phyloP scores from a whole-genome alignment of 2,329 filamentous ascomycete genomes.

The Alternaria sp. region DNA sequence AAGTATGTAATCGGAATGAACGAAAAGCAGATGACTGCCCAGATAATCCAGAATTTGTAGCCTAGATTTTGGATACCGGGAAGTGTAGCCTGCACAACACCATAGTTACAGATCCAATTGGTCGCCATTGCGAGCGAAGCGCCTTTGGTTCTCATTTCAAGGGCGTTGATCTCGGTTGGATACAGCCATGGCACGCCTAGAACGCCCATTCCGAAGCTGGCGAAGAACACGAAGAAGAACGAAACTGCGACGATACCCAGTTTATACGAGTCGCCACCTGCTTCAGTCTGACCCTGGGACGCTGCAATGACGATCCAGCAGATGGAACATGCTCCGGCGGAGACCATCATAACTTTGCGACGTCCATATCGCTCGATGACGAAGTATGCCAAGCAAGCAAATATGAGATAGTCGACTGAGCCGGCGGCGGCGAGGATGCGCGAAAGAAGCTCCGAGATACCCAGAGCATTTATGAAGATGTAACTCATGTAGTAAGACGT shows the following conservation, averaged over 20 bases:
- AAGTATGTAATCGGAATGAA: slow-evolving; percentile 63
- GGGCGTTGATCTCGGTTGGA: slow-evolving; percentile 47
- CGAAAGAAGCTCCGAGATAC: slow-evolving; percentile 46
- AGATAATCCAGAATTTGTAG: slow-evolving; percentile 65
- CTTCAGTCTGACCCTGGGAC: slow-evolving; percentile 52
- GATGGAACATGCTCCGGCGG: slow-evolving; percentile 58
- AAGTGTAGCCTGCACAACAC: slow-evolving; percentile 45
- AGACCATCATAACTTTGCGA: slow-evolving; percentile 59
- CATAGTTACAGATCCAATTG: slow-evolving; percentile 48
- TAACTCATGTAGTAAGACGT: slow-evolving; percentile 54
- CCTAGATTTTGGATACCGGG: slow-evolving; percentile 54
- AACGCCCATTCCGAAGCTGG: slow-evolving; percentile 48
- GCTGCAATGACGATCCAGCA: slow-evolving; percentile 62
- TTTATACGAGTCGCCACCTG: slow-evolving; percentile 55
- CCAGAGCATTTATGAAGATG: slow-evolving; percentile 55
- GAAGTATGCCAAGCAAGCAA: slow-evolving; percentile 55
- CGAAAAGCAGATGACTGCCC: slow-evolving; percentile 62
- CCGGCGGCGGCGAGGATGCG: slow-evolving; percentile 55
- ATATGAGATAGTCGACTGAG: slow-evolving; percentile 58
- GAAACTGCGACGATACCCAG: slow-evolving; percentile 59
- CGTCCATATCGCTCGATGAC: slow-evolving; percentile 61
- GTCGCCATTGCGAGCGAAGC: slow-evolving; percentile 46
- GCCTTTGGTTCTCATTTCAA: slow-evolving; percentile 49
- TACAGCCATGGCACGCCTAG: slow-evolving; percentile 49
- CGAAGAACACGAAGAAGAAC: slow-evolving; percentile 52